Evolutionary conservation across 2,329 filamentous ascomycete species (phyloP), one percentile per base, ranked within the genome.

Genomic region (Ophiostoma himal-ulmi): DNA sequence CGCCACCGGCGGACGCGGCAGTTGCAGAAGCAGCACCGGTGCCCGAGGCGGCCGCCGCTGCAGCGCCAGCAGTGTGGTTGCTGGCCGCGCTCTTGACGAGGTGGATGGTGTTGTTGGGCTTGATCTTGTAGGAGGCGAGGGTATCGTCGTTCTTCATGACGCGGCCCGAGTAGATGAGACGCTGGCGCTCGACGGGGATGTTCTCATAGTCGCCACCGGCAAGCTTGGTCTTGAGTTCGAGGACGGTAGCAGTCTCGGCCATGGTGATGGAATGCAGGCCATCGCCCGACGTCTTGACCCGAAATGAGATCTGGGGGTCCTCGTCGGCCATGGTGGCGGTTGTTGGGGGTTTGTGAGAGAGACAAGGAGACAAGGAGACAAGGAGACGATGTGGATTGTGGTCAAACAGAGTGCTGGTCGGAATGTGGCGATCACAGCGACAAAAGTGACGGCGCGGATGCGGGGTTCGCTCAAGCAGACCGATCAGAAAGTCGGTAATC

Each of bases 81-180:
- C 94, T 97, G 72, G 92, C 91, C 64, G 95, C 94, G 78, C 93
- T 96, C 84, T 96, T 97, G 76, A 99, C 95, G 76, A 99, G 87
- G 80, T 99, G 95, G 75, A 99, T 89, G 22, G 94, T 98, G 80
- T 98, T 95, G 74, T 94, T 93, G 74, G 92, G 86, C 84, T 97
- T 97, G 80, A 99, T 94, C 84, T 97, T 98, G 83, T 96, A 96
- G 70, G 88, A 88, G 74, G 85, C 88, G 62, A 99, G 83, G 0
- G 91, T 89, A 76, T 99, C 94, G 71, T 91, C 88, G 79, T 99
- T 95, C 83, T 98, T 99, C 82, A 99, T 88, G 72, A 99, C 94
- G 72, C 94, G 90, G 69, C 95, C 95, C 6, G 94, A 97, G 84
- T 98, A 99, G 82, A 99, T 99, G 74, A 99, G 85, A 72, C 95